Evolutionary conservation across 2,329 filamentous ascomycete genomes (phyloP), one percentile per base, ranked within the genome.

Genomic region (Hypomyces perniciosus): DNA sequence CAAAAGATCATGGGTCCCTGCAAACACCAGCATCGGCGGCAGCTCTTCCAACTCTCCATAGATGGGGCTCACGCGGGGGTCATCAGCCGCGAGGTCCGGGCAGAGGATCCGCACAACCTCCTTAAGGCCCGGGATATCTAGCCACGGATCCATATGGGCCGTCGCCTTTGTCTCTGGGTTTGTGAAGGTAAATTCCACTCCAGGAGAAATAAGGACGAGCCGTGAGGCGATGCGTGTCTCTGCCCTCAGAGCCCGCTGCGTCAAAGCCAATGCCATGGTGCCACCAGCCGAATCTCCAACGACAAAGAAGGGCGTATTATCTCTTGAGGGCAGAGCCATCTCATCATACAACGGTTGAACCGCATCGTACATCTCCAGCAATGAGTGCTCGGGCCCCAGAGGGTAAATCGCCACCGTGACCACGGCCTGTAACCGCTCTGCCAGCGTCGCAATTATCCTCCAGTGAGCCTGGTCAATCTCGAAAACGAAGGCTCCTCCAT

Each of bases 371-470:
- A 66, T 65, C 34, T 61, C 60, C 52, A 59, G 51, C n/a, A 67
- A 55, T 20, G 56, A 57, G 39, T 59, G 59, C 46, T 68, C 65
- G 4, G 65, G 65, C 0, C 60, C 64, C 29, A 68, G 56, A 6
- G 65, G 65, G 40, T 66, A 66, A 37, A 68, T 57, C 13, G 65
- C 62, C 31, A 68, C 60, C 2, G 63, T 65, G 38, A 66, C 54
- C 9, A 61, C 56, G 41, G 65, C 65, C 55, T 65, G 59, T 31
- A 67, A 54, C 2, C 62, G 60, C 49, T 62, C 55, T 1, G 63
- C 62, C 31, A 66, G 55, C 40, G 54, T 47, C 5, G 59, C 59
- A 31, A 61, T 56, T 20, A 66, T 38, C 35, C 51, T 46, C 65
- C 65, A 68, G n/a, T 68, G 65, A 50, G 54, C 51, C 3, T 44